phyloP scores from a whole-genome alignment of 169 alveolate genomes.

The Ichthyophthirius multifiliis region DNA sequence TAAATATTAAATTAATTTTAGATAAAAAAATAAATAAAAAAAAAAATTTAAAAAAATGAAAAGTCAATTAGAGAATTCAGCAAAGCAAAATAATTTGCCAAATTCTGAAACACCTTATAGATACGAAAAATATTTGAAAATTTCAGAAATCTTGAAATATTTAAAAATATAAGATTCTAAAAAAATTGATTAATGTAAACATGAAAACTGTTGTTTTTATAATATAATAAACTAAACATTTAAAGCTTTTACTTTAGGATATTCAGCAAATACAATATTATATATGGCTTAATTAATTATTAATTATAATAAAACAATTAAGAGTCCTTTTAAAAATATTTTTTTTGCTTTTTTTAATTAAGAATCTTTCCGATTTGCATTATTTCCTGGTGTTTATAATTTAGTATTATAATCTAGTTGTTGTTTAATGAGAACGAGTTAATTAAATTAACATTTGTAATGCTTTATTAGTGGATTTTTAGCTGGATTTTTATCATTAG shows the following conservation, averaged over 20 bases:
- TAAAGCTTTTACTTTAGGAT: neutral
- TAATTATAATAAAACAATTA: neutral
- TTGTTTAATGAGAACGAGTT: neutral
- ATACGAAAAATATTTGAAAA: neutral
- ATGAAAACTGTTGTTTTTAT: neutral
- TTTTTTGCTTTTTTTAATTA: neutral
- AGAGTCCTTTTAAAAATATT: neutral
- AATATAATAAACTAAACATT: neutral
- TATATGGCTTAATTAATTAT: neutral
- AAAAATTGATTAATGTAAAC: neutral
- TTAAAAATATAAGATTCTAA: neutral
- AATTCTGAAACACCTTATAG: neutral
- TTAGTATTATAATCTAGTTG: neutral
- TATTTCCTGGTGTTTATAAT: constrained; percentile 1
- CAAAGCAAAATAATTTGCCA: no score
- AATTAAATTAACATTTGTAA: neutral
- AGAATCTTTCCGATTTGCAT: neutral
- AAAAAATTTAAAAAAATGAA: no score
- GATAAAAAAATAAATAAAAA: no score
- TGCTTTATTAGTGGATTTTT: neutral
- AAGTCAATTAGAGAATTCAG: no score
- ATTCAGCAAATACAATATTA: neutral
- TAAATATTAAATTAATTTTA: no score
- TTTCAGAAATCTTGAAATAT: neutral
- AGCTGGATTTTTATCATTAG: neutral